Evolutionary conservation across 2,329 filamentous ascomycete species (phyloP), one percentile per base, ranked within the genome.

Genomic region (Exophiala spinifera): DNA sequence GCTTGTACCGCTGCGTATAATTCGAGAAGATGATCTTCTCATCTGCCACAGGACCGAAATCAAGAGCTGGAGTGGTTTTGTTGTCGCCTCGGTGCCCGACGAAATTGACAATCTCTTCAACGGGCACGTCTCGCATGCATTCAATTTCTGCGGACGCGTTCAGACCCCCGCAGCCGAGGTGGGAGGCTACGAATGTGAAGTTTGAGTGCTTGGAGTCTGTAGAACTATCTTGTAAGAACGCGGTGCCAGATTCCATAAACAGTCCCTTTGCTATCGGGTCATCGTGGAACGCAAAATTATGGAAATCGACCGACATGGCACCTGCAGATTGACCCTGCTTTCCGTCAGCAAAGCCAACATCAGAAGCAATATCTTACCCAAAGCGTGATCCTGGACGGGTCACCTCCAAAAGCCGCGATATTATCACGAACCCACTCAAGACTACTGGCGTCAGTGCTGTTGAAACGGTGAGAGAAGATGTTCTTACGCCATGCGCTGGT

Each of bases 361-460:
- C 62, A 63, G 58, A 4, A 25, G 31, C 39, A 46, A 19, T 11
- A 84, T 64, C 78, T 72, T 14, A 78, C 78, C 62, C 74, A 75
- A 23, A 78, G 67, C 0, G 71, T 70, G 56, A 79, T 77, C 15
- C 66, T 65, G 1, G 64, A 45, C 1, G 73, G 66, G 55, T 79
- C 75, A 14, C 80, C 80, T n/a, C 78, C 78, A 57, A 82, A 82
- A 0, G 66, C 65, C 8, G 61, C 70, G 19, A 81, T 76, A 61
- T 81, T 80, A 37, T 74, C 69, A 3, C 69, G 68, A 0, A 78
- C 65, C 79, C 79, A 82, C 63, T 80, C 74, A 0, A 81, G 63
- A 0, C 80, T 14, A 23, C 7, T 5, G 28, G 28, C 28, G 3
- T 31, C 28, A 31, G 28, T 31, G 10, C 28, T 31, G 28, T 31